These are phyloP conservation scores for Leccinum olivaceopallidum DNA, from an alignment of 768 basidiomycete genomes.

Conservation along the genomic window DNA sequence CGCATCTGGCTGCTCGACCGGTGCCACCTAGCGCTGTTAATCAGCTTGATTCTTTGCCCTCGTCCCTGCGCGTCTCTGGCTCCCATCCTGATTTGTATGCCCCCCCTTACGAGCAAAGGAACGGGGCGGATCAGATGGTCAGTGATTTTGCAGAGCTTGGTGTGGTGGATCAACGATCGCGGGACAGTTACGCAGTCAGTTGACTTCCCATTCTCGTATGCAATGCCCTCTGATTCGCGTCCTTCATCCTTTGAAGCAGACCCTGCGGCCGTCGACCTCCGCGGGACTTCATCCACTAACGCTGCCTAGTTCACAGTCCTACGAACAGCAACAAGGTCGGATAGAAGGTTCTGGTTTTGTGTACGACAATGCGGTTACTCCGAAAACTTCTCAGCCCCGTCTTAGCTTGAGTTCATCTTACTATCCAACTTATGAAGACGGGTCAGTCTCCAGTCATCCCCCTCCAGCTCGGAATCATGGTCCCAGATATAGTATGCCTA, in stretches of 20 bases:
- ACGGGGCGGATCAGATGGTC: conserved; percentile 51
- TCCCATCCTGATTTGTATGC: conserved; percentile 72
- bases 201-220: neutral
- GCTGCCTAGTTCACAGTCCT: conserved; percentile 36
- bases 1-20: conserved; percentile 11
- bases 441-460: conserved; percentile 29
- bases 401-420: conserved; percentile 40
- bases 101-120: conserved; percentile 67
- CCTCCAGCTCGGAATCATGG: conserved; percentile 43
- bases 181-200: conserved; percentile 64
- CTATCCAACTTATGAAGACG: conserved; percentile 47
- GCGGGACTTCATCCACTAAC: conserved; percentile 36
- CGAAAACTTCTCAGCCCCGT: conserved; percentile 38
- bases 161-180: conserved; percentile 48
- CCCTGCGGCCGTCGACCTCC: conserved; percentile 39
- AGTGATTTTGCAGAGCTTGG: conserved; percentile 69
- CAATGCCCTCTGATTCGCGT: conserved; percentile 16
- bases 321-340: conserved; percentile 37
- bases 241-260: conserved; percentile 36
- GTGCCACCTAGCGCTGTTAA: conserved; percentile 31
- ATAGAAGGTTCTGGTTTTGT: conserved; percentile 33
- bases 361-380: conserved; percentile 42
- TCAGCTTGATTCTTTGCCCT: conserved; percentile 54
- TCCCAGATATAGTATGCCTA: conserved; percentile 67
- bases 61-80: conserved; percentile 60